phyloP scores from a whole-genome alignment of 2,329 filamentous ascomycete genomes.

The Ploettnerulaceae sp. region DNA sequence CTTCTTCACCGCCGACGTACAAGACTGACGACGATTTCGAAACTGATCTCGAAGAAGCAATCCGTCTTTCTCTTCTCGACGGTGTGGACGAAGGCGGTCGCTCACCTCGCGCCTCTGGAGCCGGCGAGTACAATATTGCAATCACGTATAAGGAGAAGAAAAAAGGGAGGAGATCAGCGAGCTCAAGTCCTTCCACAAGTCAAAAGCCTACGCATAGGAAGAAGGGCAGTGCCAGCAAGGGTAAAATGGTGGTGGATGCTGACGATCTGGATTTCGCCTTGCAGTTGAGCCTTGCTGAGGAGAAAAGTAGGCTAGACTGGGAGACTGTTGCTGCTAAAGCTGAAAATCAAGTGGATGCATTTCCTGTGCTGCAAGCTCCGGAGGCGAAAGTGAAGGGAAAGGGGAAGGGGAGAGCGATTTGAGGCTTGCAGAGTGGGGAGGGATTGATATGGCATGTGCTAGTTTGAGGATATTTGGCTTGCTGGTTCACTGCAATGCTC shows the following conservation, averaged over 20 bases:
- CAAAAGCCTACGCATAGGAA: constrained; percentile 19
- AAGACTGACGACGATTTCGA: constrained; percentile 45
- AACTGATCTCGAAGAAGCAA: constrained; percentile 59
- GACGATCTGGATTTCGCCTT: constrained; percentile 58
- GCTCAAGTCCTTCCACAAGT: constrained; percentile 32
- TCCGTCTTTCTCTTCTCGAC: constrained; percentile 57
- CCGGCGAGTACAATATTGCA: constrained; percentile 47
- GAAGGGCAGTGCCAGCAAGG: constrained; percentile 18
- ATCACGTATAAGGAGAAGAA: constrained; percentile 45
- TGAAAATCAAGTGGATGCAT: constrained; percentile 35
- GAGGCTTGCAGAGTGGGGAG: neutral
- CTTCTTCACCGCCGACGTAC: constrained; percentile 20
- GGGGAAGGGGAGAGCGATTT: constrained; percentile 19
- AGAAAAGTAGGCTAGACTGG: constrained; percentile 37
- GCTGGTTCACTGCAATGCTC: too few relatives aligned
- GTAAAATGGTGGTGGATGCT: constrained; percentile 29
- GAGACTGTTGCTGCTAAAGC: constrained; percentile 27
- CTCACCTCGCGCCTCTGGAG: constrained; percentile 43
- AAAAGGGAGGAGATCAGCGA: constrained; percentile 37
- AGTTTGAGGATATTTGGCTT: too few relatives aligned
- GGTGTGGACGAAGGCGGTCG: constrained; percentile 44
- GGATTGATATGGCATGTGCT: too few relatives aligned
- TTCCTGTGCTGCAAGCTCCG: constrained; percentile 35
- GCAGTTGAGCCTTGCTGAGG: constrained; percentile 54
- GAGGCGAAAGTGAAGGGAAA: constrained; percentile 41